phyloP scores from a whole-genome alignment of 768 basidiomycete genomes.

The Tulasnella calospora region DNA sequence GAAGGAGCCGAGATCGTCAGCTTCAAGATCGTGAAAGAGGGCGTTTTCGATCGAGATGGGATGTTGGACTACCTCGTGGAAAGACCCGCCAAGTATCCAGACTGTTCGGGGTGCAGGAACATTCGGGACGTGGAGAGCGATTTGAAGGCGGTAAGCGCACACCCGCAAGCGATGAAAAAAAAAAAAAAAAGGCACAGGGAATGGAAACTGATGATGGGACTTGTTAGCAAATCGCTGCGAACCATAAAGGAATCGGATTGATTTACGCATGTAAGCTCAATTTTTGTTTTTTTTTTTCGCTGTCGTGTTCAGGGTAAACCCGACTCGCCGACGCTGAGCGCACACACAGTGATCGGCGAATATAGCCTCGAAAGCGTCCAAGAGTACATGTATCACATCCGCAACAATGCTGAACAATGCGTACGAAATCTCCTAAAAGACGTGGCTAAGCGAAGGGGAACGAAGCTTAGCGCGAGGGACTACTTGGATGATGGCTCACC shows the following conservation, averaged over 20 bases:
- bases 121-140: slow-evolving; percentile 88
- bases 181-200: no score
- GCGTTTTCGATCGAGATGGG: slow-evolving; percentile 71
- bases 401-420: slow-evolving; percentile 78
- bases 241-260: slow-evolving; percentile 84
- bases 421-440: slow-evolving; percentile 77
- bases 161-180: no score
- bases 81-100: slow-evolving; percentile 72
- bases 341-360: slow-evolving; percentile 66
- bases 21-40: slow-evolving; percentile 84
- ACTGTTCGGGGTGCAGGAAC: slow-evolving; percentile 82
- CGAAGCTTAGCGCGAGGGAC: slow-evolving; percentile 67
- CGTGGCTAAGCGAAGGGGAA: slow-evolving; percentile 64
- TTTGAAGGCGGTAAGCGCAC: slow-evolving; percentile 69
- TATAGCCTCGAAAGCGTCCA: slow-evolving; percentile 83
- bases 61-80: slow-evolving; percentile 76
- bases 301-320: neutral
- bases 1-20: slow-evolving; percentile 89
- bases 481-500: slow-evolving; percentile 86
- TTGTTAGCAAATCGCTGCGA: slow-evolving; percentile 83
- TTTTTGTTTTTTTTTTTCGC: slow-evolving; percentile 22
- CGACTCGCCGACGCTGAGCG: neutral
- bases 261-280: slow-evolving; percentile 64
- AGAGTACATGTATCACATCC: slow-evolving; percentile 89
- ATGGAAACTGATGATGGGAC: no score